Percentiles rank a stretch among this genome's conserved stretches.
These are phyloP conservation scores for Aphanocladium album DNA, from an alignment of 2,329 filamentous ascomycete genomes.

Conservation along the genomic window DNA sequence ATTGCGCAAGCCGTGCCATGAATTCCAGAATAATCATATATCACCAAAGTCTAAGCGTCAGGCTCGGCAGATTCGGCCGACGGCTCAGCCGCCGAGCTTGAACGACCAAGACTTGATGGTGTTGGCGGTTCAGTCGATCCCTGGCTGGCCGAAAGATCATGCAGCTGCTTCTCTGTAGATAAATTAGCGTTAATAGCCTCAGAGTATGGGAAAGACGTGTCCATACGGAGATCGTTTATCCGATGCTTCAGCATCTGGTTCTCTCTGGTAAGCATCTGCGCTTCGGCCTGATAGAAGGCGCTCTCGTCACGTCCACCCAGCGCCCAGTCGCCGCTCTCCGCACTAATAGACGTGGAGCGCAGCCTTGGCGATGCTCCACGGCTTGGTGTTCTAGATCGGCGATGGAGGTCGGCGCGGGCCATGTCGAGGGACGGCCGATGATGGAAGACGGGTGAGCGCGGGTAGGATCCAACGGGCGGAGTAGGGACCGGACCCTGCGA, in stretches of 20 bases:
- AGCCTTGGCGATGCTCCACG: slow-evolving; percentile 53
- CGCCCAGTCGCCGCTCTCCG: slow-evolving; percentile 55
- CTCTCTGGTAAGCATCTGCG: slow-evolving; percentile 69
- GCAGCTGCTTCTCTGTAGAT: slow-evolving; percentile 45
- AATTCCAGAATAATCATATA: background rate
- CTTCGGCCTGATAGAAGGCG: slow-evolving; percentile 78
- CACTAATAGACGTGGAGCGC: slow-evolving; percentile 53
- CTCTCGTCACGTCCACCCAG: slow-evolving; percentile 67
- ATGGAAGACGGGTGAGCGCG: slow-evolving; percentile 46
- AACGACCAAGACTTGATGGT: slow-evolving; percentile 43
- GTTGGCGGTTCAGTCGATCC: slow-evolving; percentile 41
- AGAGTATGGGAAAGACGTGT: background rate
- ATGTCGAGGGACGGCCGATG: slow-evolving; percentile 56
- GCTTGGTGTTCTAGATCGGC: slow-evolving; percentile 55
- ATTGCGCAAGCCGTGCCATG: background rate
- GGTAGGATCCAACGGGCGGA: slow-evolving; percentile 38
- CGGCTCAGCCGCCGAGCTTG: slow-evolving; percentile 40
- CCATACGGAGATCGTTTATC: slow-evolving; percentile 64
- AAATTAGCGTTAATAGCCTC: slow-evolving; percentile 16
- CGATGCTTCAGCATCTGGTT: slow-evolving; percentile 78
- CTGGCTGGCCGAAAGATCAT: slow-evolving; percentile 33
- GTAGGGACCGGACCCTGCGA: slow-evolving; percentile 28
- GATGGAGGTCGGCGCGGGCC: slow-evolving; percentile 49
- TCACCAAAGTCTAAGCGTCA: background rate
- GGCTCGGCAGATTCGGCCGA: slow-evolving; percentile 30